Percentiles rank a stretch among this genome's conserved stretches.
These are phyloP conservation scores for Pythium vanterpoolii DNA, from an alignment of 352 stramenopile species.

Conservation along the genomic window DNA sequence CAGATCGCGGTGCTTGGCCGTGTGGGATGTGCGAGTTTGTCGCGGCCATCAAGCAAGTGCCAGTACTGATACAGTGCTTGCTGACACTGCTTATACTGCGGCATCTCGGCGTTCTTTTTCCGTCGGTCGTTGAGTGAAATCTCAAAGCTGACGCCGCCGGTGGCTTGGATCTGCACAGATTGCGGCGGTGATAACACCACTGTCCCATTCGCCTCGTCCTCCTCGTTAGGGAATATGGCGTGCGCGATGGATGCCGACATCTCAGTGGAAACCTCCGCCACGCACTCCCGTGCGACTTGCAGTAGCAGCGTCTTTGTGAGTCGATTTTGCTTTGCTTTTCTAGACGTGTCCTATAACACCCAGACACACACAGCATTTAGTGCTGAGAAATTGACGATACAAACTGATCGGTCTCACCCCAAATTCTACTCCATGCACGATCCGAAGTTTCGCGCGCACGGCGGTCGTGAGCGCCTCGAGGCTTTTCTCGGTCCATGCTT, in stretches of 20 bases:
- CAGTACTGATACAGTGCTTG: constrained; percentile 37
- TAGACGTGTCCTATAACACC: constrained; percentile 14
- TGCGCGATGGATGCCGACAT: background rate
- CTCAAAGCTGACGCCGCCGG: constrained; percentile 6
- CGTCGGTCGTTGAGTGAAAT: background rate
- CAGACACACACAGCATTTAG: background rate
- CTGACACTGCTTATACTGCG: constrained; percentile 10
- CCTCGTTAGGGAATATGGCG: constrained; percentile 1
- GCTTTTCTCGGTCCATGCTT: background rate
- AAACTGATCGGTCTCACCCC: constrained; percentile 2
- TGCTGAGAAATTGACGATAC: background rate
- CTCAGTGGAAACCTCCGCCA: background rate
- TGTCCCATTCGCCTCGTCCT: background rate
- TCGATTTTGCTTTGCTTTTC: constrained; percentile 14
- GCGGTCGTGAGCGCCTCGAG: constrained; percentile 17
- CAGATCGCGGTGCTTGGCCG: constrained; percentile 66
- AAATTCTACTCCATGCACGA: background rate
- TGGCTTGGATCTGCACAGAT: background rate
- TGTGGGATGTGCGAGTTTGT: constrained; percentile 33
- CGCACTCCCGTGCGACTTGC: constrained; percentile 2
- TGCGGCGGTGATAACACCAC: background rate
- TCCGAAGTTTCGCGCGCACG: constrained; percentile 15
- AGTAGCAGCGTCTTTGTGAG: constrained; percentile 19
- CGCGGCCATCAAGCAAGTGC: constrained; percentile 46
- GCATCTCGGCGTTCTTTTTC: background rate